Evolutionary conservation across 192 early-diverging fungal genomes (phyloP).

Genomic region (Backusella mclennaniae): DNA sequence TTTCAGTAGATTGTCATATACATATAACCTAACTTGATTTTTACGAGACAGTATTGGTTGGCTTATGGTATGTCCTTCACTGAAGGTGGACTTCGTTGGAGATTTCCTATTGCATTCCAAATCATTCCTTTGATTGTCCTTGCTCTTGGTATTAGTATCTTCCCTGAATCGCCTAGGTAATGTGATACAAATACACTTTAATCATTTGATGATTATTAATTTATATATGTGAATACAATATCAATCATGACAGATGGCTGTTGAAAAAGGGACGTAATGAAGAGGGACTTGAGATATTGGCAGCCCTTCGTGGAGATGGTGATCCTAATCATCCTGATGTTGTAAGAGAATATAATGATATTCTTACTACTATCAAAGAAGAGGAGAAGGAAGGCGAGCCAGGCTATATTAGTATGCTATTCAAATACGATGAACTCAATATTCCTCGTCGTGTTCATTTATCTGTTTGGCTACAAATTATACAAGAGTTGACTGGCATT

Average conservation of each 20-base stretch:
- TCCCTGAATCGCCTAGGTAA: conserved; percentile 21
- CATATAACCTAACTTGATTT: background rate
- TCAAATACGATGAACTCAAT: conserved; percentile 44
- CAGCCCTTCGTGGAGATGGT: conserved; percentile 30
- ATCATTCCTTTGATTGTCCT: conserved; percentile 22
- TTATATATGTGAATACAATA: background rate
- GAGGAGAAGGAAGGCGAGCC: conserved; percentile 41
- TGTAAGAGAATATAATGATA: conserved; percentile 52
- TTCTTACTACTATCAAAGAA: conserved; percentile 41
- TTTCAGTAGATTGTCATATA: background rate
- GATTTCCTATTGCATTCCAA: conserved; percentile 33
- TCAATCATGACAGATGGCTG: conserved; percentile 11
- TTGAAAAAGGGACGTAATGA: conserved; percentile 23
- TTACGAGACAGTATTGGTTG: conserved; percentile 21
- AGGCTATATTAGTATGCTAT: conserved; percentile 46
- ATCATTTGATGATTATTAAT: background rate
- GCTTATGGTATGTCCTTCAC: conserved; percentile 23
- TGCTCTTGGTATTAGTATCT: conserved; percentile 22
- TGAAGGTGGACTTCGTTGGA: conserved; percentile 31
- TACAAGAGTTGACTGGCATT: conserved; percentile 62
- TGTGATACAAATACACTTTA: background rate
- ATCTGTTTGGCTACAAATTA: conserved; percentile 43
- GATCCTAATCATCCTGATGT: conserved; percentile 36
- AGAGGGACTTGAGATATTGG: conserved; percentile 27
- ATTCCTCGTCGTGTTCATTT: conserved; percentile 46